Evolutionary conservation across 169 alveolate species (phyloP), one percentile per base, ranked within the genome.

Genomic region (Plasmodium inui): DNA sequence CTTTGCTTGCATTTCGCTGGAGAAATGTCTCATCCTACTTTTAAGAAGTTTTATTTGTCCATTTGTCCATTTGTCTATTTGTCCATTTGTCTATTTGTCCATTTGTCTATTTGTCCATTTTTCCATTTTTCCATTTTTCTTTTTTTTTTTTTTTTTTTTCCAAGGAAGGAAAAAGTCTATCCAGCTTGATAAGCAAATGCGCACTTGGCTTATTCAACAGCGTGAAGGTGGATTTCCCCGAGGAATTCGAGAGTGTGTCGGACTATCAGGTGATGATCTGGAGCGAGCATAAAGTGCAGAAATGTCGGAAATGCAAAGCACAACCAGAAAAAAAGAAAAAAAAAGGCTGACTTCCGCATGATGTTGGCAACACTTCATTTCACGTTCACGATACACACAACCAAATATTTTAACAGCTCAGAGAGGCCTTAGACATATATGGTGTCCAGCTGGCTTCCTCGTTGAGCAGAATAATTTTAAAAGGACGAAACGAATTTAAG

Each of bases 361-460:
- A 14, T 50, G 61, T 14, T 50, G 61, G 22, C 7, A 50, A 12
- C 19, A 12, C 22, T 8, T 50, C 22, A 9, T 50, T 50, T 39
- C 44, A 32, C 46, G n/a, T 73, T 73, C 50, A 17, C 41, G 28
- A 73, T 73, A 32, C 14, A 26, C 9, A 0, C 37, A 67, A 81
- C 71, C 89, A 30, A 1, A 12, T 41, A 26, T 44, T 81, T n/a
- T 28, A 67, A 28, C 34, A 91, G 95, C 37, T 91, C 76, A 80
- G 95, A 22, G 92, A 91, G 37, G 95, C 95, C 22, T 30, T 91
- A 71, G 85, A 91, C 46, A 91, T 91, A 70, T 91, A 91, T 72
- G 95, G 95, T 30, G 81, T 53, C 19, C 95, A 91, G 61, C 74
- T 91, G 53, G 95, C 95, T 44, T 81, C 95, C n/a, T 91, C 95